These are phyloP conservation scores for Solanum stenotomum DNA, from an alignment of 257 asterid species.

Conservation along the genomic window DNA sequence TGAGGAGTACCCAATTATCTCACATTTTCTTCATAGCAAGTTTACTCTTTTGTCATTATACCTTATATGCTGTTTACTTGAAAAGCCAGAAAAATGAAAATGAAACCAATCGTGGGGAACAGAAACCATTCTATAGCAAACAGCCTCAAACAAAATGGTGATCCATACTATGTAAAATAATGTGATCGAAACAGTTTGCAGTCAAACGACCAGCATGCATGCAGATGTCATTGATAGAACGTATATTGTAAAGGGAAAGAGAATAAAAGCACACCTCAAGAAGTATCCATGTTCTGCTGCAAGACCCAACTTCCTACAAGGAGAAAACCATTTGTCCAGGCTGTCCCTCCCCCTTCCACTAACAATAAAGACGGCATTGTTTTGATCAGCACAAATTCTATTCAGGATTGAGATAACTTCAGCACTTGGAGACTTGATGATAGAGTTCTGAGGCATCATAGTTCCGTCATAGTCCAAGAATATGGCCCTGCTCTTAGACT, in stretches of 20 bases:
- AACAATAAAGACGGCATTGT: conserved; percentile 55
- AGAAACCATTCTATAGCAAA: not conserved
- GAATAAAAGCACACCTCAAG: conserved; percentile 35
- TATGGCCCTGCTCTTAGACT: conserved; percentile 58
- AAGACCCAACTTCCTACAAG: conserved; percentile 63
- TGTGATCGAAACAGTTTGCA: not conserved
- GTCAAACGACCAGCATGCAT: not conserved
- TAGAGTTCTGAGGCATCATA: conserved; percentile 60
- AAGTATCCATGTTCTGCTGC: conserved; percentile 90
- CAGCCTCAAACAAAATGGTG: not conserved
- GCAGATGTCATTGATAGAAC: not conserved
- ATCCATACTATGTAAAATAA: not conserved
- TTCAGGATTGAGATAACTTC: conserved; percentile 55
- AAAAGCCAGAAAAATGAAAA: not conserved
- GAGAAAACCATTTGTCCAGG: conserved; percentile 60
- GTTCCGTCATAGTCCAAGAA: conserved; percentile 82
- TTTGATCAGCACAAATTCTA: conserved; percentile 45
- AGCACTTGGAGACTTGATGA: conserved; percentile 52
- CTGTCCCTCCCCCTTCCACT: conserved; percentile 78
- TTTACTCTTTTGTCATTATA: not conserved
- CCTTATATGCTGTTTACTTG: not conserved
- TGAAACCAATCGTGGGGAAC: not conserved
- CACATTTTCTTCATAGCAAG: not conserved
- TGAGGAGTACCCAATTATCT: not conserved
- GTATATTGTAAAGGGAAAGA: not conserved